Conservation (phyloP, 2,329 filamentous ascomycete species). For the Diaporthe eres region DNA sequence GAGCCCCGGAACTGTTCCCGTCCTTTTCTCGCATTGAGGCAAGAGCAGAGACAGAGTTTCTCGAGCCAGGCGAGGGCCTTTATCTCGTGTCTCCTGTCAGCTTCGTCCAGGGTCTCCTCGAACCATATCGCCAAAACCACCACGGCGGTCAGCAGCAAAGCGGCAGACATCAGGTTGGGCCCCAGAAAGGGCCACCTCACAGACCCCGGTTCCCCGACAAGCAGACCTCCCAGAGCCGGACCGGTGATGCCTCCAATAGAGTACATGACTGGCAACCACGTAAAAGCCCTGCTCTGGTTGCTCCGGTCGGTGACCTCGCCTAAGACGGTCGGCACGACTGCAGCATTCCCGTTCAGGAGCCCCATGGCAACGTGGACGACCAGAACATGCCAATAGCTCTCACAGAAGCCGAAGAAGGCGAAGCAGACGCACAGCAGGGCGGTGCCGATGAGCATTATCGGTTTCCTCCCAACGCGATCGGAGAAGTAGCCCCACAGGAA, state of each 20-base stretch:
- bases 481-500: conserved; percentile 91
- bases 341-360: conserved; percentile 93
- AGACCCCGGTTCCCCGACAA: conserved; percentile 76
- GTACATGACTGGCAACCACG: conserved; percentile 96
- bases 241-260: conserved; percentile 94
- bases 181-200: conserved; percentile 82
- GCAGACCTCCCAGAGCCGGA: conserved; percentile 87
- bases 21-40: conserved; percentile 43
- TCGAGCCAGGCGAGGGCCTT: conserved; percentile 50
- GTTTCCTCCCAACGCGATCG: conserved; percentile 84
- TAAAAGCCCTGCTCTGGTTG: conserved; percentile 94
- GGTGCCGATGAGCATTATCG: conserved; percentile 86
- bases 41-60: conserved; percentile 38
- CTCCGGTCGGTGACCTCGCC: conserved; percentile 96
- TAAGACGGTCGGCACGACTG: conserved; percentile 91
- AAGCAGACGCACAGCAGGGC: conserved; percentile 87
- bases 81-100: conserved; percentile 43
- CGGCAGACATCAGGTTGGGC: conserved; percentile 85
- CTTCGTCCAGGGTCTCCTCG: conserved; percentile 83
- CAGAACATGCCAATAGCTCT: conserved; percentile 85
- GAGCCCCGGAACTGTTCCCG: conserved; percentile 48
- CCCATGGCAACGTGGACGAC: conserved; percentile 92
- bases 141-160: conserved; percentile 79
- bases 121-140: conserved; percentile 83
- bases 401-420: conserved; percentile 88